A percentile compares a stretch with the other conserved stretches of the same genome.
Evolutionary conservation across 1,139 yeast genomes (phyloP).

Genomic region (Protomyces inundatus): DNA sequence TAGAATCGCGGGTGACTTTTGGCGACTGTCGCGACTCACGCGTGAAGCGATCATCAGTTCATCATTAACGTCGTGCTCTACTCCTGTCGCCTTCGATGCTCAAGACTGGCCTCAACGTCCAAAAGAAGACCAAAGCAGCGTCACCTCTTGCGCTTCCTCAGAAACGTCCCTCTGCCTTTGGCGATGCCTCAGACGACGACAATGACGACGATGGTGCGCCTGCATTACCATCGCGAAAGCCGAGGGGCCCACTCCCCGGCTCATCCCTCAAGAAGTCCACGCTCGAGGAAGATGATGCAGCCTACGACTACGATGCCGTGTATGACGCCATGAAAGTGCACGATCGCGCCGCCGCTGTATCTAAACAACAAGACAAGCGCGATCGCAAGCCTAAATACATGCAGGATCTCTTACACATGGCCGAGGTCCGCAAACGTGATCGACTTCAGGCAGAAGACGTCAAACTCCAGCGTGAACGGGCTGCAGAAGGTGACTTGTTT

Average conservation of each 20-base stretch:
- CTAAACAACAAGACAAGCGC: conserved; percentile 25
- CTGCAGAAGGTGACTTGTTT: conserved; percentile 40
- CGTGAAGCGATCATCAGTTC: too few relatives aligned
- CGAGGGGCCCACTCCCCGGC: neutral
- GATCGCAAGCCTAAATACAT: conserved; percentile 42
- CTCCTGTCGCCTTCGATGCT: neutral
- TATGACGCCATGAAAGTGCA: conserved; percentile 41
- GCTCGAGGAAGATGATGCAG: conserved; percentile 11
- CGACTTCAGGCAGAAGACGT: conserved; percentile 39
- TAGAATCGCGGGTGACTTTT: too few relatives aligned
- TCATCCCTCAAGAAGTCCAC: neutral
- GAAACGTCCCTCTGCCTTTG: neutral
- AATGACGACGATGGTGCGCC: neutral
- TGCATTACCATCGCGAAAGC: neutral
- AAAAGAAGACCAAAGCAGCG: neutral
- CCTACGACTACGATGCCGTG: conserved; percentile 42
- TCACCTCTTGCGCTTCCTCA: neutral
- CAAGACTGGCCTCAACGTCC: conserved; percentile 7
- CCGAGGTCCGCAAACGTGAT: conserved; percentile 44
- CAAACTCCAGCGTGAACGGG: conserved; percentile 37
- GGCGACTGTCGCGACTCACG: too few relatives aligned
- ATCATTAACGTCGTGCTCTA: too few relatives aligned
- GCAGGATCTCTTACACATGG: conserved; percentile 41
- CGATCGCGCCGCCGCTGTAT: conserved; percentile 28
- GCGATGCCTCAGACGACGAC: conserved; percentile 10